phyloP scores from a whole-genome alignment of 1,284 basidiomycete species.

The Ceratobasidium sp. region DNA sequence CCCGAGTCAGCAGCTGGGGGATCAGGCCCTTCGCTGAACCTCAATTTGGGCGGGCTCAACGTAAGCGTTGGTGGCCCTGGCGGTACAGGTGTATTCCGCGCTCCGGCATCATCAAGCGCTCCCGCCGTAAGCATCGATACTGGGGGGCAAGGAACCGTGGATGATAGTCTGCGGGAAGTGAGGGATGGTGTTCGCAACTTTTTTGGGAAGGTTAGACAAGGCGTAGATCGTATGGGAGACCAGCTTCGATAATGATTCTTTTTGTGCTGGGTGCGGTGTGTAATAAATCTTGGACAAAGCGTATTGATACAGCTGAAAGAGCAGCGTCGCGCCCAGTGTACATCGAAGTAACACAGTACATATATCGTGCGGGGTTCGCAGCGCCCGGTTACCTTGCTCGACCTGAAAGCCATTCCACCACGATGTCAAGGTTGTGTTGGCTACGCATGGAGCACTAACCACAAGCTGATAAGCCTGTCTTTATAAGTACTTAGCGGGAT shows the following conservation, averaged over 20 bases:
- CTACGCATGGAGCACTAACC: slow-evolving; percentile 91
- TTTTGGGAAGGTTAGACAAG: slow-evolving; percentile 88
- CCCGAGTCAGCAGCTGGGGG: slow-evolving; percentile 58
- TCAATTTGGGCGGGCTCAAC: slow-evolving; percentile 92
- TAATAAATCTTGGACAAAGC: slow-evolving; percentile 24
- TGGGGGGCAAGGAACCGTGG: slow-evolving; percentile 73
- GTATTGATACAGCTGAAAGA: slow-evolving; percentile 40
- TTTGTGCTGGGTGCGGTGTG: background rate
- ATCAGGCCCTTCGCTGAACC: slow-evolving; percentile 78
- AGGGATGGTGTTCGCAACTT: slow-evolving; percentile 88
- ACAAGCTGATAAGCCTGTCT: slow-evolving; percentile 40
- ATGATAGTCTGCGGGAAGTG: slow-evolving; percentile 78
- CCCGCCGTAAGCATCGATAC: slow-evolving; percentile 47
- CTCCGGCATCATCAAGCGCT: slow-evolving; percentile 51
- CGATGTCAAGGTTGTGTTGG: slow-evolving; percentile 84
- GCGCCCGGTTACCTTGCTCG: slow-evolving; percentile 44
- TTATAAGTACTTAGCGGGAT: slow-evolving; percentile 54
- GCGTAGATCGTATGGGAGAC: slow-evolving; percentile 69
- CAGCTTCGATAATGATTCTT: slow-evolving; percentile 22
- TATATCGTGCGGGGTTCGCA: background rate
- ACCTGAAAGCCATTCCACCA: slow-evolving; percentile 62
- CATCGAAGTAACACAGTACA: slow-evolving; percentile 16
- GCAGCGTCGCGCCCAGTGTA: slow-evolving; percentile 14
- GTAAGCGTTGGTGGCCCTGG: slow-evolving; percentile 88
- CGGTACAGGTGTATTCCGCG: slow-evolving; percentile 85